phyloP scores from a whole-genome alignment of 2,329 filamentous ascomycete species.

The Cladophialophora chaetospira region DNA sequence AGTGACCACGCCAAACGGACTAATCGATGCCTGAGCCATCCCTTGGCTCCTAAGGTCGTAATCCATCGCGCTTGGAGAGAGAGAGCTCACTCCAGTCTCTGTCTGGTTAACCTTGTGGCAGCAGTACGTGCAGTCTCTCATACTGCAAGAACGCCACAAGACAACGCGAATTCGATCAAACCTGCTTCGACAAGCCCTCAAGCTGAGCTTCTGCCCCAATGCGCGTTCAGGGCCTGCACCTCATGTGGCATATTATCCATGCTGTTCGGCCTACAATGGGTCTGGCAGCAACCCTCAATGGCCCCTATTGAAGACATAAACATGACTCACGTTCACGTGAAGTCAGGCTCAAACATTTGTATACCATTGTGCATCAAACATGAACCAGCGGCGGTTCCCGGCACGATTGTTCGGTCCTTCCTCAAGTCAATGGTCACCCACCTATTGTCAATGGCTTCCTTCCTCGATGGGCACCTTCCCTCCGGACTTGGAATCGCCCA shows the following conservation, averaged over 20 bases:
- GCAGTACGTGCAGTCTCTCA: not conserved
- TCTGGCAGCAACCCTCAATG: not conserved
- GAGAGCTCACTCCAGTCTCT: not conserved
- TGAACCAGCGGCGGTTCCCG: not conserved
- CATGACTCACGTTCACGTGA: not conserved
- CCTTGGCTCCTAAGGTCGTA: not conserved
- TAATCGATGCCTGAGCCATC: too few species aligned
- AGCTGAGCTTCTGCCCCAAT: not conserved
- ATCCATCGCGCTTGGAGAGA: not conserved
- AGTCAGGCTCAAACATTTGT: not conserved
- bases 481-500: not conserved
- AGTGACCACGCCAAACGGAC: too few species aligned
- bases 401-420: not conserved
- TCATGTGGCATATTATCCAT: too few species aligned
- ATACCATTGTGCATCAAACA: not conserved
- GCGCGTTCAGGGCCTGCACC: too few species aligned
- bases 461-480: not conserved
- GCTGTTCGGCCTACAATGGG: not conserved
- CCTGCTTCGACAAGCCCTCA: not conserved
- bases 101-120: too few species aligned
- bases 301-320: not conserved
- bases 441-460: not conserved
- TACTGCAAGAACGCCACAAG: not conserved
- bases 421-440: not conserved
- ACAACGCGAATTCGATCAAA: not conserved